Percentiles rank a stretch among this genome's conserved stretches.
Conservation (phyloP, 2,329 filamentous ascomycete genomes). For the Aureobasidium mangrovei region DNA sequence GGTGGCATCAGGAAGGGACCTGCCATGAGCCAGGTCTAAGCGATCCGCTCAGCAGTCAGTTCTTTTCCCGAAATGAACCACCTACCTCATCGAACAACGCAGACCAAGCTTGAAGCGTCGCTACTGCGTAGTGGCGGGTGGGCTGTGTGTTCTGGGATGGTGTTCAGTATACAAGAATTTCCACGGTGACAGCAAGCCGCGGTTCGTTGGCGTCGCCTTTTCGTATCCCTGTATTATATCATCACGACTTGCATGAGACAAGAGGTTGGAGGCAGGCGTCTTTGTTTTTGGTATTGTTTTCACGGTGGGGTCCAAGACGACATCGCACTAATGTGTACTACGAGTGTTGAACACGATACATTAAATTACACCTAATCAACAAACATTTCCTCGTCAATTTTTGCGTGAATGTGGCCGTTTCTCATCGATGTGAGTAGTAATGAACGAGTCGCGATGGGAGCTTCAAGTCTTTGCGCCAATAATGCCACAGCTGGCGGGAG, state of each 20-base stretch:
- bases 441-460: too few relatives aligned
- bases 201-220: neutral
- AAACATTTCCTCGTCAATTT: neutral
- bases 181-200: neutral
- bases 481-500: too few relatives aligned
- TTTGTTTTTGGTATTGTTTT: neutral
- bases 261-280: conserved; percentile 5
- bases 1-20: conserved; percentile 38
- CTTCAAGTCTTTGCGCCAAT: too few relatives aligned
- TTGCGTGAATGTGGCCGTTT: neutral
- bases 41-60: conserved; percentile 7
- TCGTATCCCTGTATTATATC: conserved; percentile 12
- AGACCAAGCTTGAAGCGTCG: neutral
- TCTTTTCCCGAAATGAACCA: conserved; percentile 12
- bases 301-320: neutral
- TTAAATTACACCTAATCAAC: neutral
- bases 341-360: neutral
- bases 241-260: conserved; percentile 10
- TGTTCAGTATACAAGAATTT: conserved; percentile 2
- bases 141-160: neutral
- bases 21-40: conserved; percentile 50
- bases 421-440: too few relatives aligned
- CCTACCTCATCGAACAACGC: neutral
- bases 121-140: neutral
- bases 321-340: conserved; percentile 9